A percentile compares a stretch with the other conserved stretches of the same genome.
These are phyloP conservation scores for Phyllosticta citriasiana DNA, from an alignment of 2,329 filamentous ascomycete genomes.

Conservation along the genomic window DNA sequence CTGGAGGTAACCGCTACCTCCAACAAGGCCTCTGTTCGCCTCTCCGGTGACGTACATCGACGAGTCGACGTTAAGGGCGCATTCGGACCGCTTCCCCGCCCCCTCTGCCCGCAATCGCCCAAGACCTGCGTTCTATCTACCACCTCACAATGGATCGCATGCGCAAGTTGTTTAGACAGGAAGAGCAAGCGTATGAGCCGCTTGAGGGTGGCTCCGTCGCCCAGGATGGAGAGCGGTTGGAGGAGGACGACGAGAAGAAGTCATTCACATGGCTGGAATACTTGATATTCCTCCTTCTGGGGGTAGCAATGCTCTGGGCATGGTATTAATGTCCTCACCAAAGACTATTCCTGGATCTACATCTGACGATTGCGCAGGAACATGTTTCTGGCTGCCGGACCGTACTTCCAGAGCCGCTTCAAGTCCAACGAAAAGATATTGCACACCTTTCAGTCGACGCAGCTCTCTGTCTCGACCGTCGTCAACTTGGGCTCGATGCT, in stretches of 20 bases:
- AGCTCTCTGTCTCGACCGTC: constrained; percentile 75
- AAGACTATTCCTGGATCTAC: background rate
- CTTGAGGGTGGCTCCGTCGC: constrained; percentile 27
- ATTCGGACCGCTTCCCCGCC: background rate
- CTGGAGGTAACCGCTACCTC: background rate
- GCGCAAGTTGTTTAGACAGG: constrained; percentile 19
- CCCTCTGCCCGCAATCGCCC: background rate
- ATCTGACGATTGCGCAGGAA: constrained; percentile 52
- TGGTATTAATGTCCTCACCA: constrained; percentile 49
- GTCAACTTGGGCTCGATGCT: constrained; percentile 71
- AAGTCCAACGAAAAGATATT: constrained; percentile 58
- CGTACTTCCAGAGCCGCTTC: constrained; percentile 85
- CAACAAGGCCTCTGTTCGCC: background rate
- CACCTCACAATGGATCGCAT: constrained; percentile 24
- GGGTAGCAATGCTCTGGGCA: constrained; percentile 93
- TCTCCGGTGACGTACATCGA: background rate
- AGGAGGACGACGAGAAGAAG: constrained; percentile 17
- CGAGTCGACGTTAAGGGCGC: background rate
- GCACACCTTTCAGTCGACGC: constrained; percentile 78
- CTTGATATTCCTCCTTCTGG: constrained; percentile 70
- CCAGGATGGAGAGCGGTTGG: constrained; percentile 24
- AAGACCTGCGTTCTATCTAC: background rate
- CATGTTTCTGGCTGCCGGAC: constrained; percentile 92
- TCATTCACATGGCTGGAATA: constrained; percentile 81
- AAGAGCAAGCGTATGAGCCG: constrained; percentile 26